Percentiles rank a stretch among this genome's conserved stretches.
Evolutionary conservation across 495 filamentous ascomycete genomes (phyloP).

Genomic region (Cercophora samala): DNA sequence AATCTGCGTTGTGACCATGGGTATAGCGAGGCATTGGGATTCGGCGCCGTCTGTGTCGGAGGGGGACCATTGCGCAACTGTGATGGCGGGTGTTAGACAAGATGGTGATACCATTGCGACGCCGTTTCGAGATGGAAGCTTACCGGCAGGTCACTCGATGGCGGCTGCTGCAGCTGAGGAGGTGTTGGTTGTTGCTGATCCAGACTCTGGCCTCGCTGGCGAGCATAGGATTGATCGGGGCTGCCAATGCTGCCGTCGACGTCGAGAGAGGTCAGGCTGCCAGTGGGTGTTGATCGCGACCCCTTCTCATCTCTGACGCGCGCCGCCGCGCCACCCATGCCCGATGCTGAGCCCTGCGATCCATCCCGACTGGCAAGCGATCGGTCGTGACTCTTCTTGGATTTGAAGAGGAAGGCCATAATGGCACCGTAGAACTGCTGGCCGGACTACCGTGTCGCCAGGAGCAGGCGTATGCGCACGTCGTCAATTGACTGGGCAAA

Average conservation of each 20-base stretch:
- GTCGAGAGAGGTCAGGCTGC: constrained; percentile 52
- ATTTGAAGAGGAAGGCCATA: constrained; percentile 75
- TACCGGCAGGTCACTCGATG: constrained; percentile 49
- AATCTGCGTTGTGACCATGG: constrained; percentile 92
- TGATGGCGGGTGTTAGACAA: constrained; percentile 11
- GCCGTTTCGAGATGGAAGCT: constrained; percentile 17
- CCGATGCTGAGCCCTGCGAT: constrained; percentile 34
- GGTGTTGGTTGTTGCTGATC: constrained; percentile 29
- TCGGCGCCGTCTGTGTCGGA: constrained; percentile 29
- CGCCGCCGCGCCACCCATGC: constrained; percentile 37
- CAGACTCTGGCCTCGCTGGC: constrained; percentile 37
- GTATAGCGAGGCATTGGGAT: constrained; percentile 65
- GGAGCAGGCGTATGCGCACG: constrained; percentile 2
- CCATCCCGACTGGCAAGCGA: constrained; percentile 46
- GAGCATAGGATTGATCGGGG: constrained; percentile 46
- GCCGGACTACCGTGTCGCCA: constrained; percentile 11
- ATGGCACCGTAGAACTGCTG: constrained; percentile 23
- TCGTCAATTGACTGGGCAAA: background rate
- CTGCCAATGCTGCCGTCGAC: constrained; percentile 48
- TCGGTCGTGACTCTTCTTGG: constrained; percentile 60
- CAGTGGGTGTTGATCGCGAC: constrained; percentile 52
- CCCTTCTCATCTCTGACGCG: constrained; percentile 49
- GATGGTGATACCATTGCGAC: background rate
- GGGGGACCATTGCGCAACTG: constrained; percentile 48
- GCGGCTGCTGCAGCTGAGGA: constrained; percentile 23